Conservation (phyloP, 108 stramenopile genomes). For the Fistulifera pelliculosa region DNA sequence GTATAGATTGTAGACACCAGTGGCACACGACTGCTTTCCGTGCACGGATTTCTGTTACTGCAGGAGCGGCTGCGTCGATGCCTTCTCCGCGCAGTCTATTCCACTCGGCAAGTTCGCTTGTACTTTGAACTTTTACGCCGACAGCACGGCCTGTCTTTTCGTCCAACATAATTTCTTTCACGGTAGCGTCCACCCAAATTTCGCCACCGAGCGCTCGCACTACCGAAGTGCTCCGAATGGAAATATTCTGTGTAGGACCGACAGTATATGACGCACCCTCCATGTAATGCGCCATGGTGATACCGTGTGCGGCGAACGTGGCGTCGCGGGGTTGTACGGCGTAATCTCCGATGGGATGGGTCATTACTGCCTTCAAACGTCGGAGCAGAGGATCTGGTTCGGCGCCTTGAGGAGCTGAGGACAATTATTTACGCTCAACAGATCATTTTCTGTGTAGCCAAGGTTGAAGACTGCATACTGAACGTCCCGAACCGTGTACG, state of each 20-base stretch:
- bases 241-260: slow-evolving; percentile 43
- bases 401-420: slow-evolving; percentile 25
- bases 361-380: slow-evolving; percentile 43
- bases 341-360: slow-evolving; percentile 58
- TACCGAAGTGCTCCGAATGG: slow-evolving; percentile 29
- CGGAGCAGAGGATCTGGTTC: slow-evolving; percentile 47
- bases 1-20: slow-evolving; percentile 43
- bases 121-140: slow-evolving; percentile 37
- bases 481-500: slow-evolving; percentile 42
- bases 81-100: slow-evolving; percentile 15
- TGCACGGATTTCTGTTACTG: slow-evolving; percentile 33
- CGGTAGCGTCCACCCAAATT: slow-evolving; percentile 42
- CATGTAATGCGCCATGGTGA: slow-evolving; percentile 49
- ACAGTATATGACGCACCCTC: slow-evolving; percentile 40
- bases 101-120: slow-evolving; percentile 39
- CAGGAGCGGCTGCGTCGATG: neutral
- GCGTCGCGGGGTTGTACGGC: slow-evolving; percentile 40
- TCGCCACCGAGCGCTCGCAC: slow-evolving; percentile 38
- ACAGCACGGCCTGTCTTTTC: slow-evolving; percentile 27
- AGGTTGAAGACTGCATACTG: slow-evolving; percentile 43
- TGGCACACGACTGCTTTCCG: slow-evolving; percentile 34
- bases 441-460: slow-evolving; percentile 24
- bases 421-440: slow-evolving; percentile 25
- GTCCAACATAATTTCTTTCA: slow-evolving; percentile 35
- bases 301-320: slow-evolving; percentile 47